Percentiles rank a stretch among this genome's conserved stretches.
phyloP scores from a whole-genome alignment of 768 basidiomycete genomes.

The Pleurotus citrinopileatus region DNA sequence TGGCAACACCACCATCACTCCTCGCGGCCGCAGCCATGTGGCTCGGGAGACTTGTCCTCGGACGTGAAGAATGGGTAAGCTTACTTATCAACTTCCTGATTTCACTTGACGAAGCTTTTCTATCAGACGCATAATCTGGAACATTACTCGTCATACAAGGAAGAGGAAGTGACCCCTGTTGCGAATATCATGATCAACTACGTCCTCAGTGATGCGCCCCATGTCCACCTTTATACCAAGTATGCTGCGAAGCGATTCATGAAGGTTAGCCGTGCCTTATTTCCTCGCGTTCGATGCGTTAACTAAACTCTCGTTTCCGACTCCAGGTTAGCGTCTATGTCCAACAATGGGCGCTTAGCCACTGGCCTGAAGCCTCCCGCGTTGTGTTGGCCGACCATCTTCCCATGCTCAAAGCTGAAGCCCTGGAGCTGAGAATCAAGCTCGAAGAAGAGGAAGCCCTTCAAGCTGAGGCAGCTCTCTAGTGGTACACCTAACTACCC shows the following conservation, averaged over 20 bases:
- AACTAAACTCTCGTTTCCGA: background rate
- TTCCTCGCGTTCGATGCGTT: background rate
- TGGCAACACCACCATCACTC: slow-evolving; percentile 71
- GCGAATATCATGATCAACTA: slow-evolving; percentile 90
- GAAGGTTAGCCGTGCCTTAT: slow-evolving; percentile 51
- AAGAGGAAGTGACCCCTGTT: slow-evolving; percentile 73
- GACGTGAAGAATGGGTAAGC: slow-evolving; percentile 82
- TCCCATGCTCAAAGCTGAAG: slow-evolving; percentile 34
- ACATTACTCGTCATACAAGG: slow-evolving; percentile 85
- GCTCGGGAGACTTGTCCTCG: slow-evolving; percentile 78
- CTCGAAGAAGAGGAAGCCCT: slow-evolving; percentile 3
- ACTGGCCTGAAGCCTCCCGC: slow-evolving; percentile 46
- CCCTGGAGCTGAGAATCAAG: slow-evolving; percentile 19
- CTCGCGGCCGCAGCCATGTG: slow-evolving; percentile 84
- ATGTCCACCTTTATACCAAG: slow-evolving; percentile 84
- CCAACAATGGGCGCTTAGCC: slow-evolving; percentile 61
- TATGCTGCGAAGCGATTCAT: slow-evolving; percentile 82
- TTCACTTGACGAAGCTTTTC: slow-evolving; percentile 14
- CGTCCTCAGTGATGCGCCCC: slow-evolving; percentile 61
- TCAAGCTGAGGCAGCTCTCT: background rate
- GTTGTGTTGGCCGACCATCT: slow-evolving; percentile 45
- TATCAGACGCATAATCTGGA: slow-evolving; percentile 76
- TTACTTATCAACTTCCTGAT: background rate
- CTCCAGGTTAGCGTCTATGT: slow-evolving; percentile 60
- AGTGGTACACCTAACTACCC: background rate